These are phyloP conservation scores for Aspergillus neotritici DNA, from an alignment of 2,329 filamentous ascomycete genomes.

Conservation along the genomic window DNA sequence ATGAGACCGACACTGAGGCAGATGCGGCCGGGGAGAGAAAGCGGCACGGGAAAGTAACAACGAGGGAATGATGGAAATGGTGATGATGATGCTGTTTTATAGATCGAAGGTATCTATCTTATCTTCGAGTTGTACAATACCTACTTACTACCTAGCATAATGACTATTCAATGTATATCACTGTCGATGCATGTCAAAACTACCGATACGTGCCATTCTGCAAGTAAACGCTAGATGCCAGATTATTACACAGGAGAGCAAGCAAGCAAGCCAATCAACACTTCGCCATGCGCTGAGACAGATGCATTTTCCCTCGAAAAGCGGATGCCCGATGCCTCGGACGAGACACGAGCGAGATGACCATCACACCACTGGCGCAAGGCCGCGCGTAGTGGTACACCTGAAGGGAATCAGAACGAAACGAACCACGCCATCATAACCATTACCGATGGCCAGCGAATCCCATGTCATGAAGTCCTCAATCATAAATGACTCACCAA, in stretches of 20 bases:
- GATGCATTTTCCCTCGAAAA: too few species aligned
- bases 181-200: not conserved
- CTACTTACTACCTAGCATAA: slow-evolving; percentile 7
- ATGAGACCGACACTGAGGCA: slow-evolving; percentile 4
- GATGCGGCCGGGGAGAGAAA: not conserved
- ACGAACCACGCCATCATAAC: slow-evolving; percentile 7
- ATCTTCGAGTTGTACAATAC: slow-evolving; percentile 15
- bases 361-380: slow-evolving; percentile 8
- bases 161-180: slow-evolving; percentile 5
- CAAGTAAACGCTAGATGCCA: slow-evolving; percentile 5
- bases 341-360: not conserved
- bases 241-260: slow-evolving; percentile 1
- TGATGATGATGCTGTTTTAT: not conserved
- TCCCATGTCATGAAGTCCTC: slow-evolving; percentile 4
- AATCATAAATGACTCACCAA: slow-evolving; percentile 13
- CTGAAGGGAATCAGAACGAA: slow-evolving; percentile 6
- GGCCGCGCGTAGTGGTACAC: slow-evolving; percentile 4
- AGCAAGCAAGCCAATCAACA: slow-evolving; percentile 1
- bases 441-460: not conserved
- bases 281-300: not conserved
- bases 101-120: not conserved
- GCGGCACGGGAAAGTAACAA: not conserved
- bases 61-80: slow-evolving; percentile 3
- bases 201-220: not conserved
- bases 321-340: not conserved